phyloP scores from a whole-genome alignment of 192 early-diverging fungal genomes.

The Linderina pennispora region DNA sequence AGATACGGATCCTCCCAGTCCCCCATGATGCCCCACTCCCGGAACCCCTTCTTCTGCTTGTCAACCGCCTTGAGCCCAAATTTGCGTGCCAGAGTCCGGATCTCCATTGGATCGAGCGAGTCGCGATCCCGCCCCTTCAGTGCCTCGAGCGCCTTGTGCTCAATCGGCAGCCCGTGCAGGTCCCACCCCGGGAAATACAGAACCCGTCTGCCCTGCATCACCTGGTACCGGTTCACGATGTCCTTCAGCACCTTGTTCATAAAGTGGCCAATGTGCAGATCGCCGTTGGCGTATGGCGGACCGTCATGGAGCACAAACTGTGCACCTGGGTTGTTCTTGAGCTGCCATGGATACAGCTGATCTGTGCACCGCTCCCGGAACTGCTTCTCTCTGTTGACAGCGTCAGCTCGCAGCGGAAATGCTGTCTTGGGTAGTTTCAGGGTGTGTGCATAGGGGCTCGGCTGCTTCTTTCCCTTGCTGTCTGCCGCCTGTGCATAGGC shows the following conservation, averaged over 20 bases:
- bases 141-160: conserved; percentile 64
- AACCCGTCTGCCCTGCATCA: conserved; percentile 65
- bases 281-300: conserved; percentile 77
- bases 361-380: conserved; percentile 59
- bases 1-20: conserved; percentile 66
- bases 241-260: conserved; percentile 83
- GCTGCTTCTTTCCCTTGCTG: conserved; percentile 2
- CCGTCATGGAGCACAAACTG: conserved; percentile 77
- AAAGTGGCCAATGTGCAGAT: conserved; percentile 67
- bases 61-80: conserved; percentile 56
- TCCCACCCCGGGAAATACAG: conserved; percentile 75
- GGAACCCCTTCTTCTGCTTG: conserved; percentile 53
- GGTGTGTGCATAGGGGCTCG: conserved; percentile 45
- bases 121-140: conserved; percentile 44
- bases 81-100: conserved; percentile 45
- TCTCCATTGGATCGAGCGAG: conserved; percentile 30
- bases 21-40: conserved; percentile 67
- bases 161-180: conserved; percentile 77
- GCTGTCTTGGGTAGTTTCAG: conserved; percentile 64
- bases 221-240: conserved; percentile 66
- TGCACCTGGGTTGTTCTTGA: conserved; percentile 58
- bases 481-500: not conserved
- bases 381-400: conserved; percentile 51
- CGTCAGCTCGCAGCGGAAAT: conserved; percentile 63
- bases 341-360: conserved; percentile 68